A percentile compares a stretch with the other conserved stretches of the same genome.
Evolutionary conservation across 2,329 filamentous ascomycete genomes (phyloP).

Genomic region (Xylaria sp.): DNA sequence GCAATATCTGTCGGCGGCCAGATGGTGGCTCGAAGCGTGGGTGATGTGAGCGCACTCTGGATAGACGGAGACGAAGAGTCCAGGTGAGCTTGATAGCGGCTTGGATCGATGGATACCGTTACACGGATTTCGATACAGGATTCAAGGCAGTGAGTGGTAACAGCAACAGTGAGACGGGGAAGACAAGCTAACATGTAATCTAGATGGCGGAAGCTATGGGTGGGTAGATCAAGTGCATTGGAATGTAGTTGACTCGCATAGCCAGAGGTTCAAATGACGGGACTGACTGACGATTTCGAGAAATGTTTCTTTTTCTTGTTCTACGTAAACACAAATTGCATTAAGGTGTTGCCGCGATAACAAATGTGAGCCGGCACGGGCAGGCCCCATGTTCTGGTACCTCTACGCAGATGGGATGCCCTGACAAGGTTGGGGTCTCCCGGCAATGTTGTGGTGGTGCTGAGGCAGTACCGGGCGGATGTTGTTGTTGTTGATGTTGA

Average conservation of each 20-base stretch:
- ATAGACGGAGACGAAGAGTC: not conserved
- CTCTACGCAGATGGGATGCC: not conserved
- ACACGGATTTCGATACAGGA: constrained; percentile 2
- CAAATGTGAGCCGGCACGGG: constrained; percentile 24
- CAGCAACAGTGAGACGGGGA: not conserved
- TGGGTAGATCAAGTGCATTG: constrained; percentile 24
- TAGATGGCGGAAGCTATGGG: constrained; percentile 2
- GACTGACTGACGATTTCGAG: constrained; percentile 18
- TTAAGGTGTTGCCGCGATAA: constrained; percentile 24
- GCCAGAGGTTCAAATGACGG: constrained; percentile 13
- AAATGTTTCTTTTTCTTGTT: constrained; percentile 23
- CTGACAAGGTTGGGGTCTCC: not conserved
- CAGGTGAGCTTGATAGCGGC: constrained; percentile 3
- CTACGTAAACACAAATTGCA: constrained; percentile 33
- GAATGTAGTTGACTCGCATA: constrained; percentile 21
- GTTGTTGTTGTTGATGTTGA: constrained; percentile 28
- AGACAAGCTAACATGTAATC: constrained; percentile 16
- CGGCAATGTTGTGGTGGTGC: not conserved
- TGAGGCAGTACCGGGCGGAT: not conserved
- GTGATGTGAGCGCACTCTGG: not conserved
- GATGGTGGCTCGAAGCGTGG: constrained; percentile 9
- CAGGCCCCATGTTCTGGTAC: constrained; percentile 30
- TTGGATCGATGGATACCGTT: constrained; percentile 18
- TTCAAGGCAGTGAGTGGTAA: not conserved
- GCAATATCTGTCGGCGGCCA: constrained; percentile 13